These are phyloP conservation scores for Sphagnum fallax DNA, from an alignment of 228 moss, liverwort and hornwort species.

Conservation along the genomic window DNA sequence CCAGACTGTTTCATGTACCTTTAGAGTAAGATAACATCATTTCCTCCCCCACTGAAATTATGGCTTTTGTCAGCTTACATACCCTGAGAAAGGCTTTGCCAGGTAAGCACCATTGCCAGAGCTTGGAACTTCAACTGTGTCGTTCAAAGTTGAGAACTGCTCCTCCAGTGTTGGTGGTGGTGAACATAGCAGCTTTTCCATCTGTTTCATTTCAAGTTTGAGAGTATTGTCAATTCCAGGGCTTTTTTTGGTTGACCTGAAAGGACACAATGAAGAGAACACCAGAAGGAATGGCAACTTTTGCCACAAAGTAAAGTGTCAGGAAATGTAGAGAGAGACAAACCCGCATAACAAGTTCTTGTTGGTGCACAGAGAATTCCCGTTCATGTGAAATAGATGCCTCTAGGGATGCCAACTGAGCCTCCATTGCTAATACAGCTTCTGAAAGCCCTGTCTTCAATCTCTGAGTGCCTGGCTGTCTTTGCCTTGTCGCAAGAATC, in stretches of 20 bases:
- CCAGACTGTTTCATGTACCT: too few relatives aligned
- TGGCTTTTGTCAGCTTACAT: slow-evolving; percentile 8
- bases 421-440: slow-evolving; percentile 47
- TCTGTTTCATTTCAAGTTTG: slow-evolving; percentile 20
- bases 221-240: background rate
- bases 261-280: background rate
- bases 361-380: slow-evolving; percentile 42
- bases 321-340: slow-evolving; percentile 7
- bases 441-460: slow-evolving; percentile 49
- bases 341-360: slow-evolving; percentile 36
- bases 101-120: slow-evolving; percentile 26
- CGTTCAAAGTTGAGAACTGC: slow-evolving; percentile 17
- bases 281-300: background rate
- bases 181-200: slow-evolving; percentile 34
- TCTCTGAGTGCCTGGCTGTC: slow-evolving; percentile 23
- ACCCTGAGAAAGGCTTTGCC: slow-evolving; percentile 38
- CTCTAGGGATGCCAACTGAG: slow-evolving; percentile 47
- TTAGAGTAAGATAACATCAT: too few relatives aligned
- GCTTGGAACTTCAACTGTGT: slow-evolving; percentile 13
- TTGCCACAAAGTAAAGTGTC: background rate
- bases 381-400: slow-evolving; percentile 39
- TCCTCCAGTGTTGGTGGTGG: slow-evolving; percentile 7
- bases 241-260: background rate
- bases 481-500: slow-evolving; percentile 14
- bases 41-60: too few relatives aligned